phyloP scores from a whole-genome alignment of 140 eudicot species.

The Cichorium intybus region DNA sequence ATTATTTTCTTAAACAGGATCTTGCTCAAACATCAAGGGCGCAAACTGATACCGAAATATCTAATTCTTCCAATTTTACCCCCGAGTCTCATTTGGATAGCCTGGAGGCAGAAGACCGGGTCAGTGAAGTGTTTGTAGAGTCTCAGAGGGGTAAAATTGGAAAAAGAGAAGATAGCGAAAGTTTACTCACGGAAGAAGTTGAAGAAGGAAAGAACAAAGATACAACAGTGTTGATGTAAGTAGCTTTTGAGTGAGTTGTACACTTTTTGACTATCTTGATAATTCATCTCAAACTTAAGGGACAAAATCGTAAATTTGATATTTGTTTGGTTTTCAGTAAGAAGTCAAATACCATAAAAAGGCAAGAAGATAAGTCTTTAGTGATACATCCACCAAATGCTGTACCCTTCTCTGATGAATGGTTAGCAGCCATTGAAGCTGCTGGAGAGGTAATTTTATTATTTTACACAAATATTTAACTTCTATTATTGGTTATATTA shows the following conservation, averaged over 20 bases:
- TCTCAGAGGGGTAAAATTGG: neutral
- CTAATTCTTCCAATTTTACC: neutral
- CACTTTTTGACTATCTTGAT: slow-evolving; percentile 18
- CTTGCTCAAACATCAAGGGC: neutral
- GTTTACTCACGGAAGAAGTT: too few species aligned
- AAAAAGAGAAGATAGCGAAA: neutral
- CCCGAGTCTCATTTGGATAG: neutral
- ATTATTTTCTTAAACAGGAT: neutral
- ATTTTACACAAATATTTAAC: too few species aligned
- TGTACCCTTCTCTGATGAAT: slow-evolving; percentile 94
- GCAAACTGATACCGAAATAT: too few species aligned
- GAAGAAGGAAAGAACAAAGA: slow-evolving; percentile 29
- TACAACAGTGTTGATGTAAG: slow-evolving; percentile 39
- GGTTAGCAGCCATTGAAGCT: slow-evolving; percentile 97
- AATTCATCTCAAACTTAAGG: neutral
- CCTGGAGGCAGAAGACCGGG: too few species aligned
- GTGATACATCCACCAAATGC: slow-evolving; percentile 57
- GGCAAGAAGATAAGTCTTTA: slow-evolving; percentile 21
- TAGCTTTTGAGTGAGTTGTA: slow-evolving; percentile 15
- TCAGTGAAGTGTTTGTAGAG: neutral
- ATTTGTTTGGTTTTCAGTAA: slow-evolving; percentile 38
- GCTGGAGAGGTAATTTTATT: slow-evolving; percentile 86
- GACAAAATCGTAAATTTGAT: slow-evolving; percentile 8
- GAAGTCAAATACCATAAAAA: slow-evolving; percentile 35
- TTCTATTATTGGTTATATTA: too few species aligned